Evolutionary conservation across 116 monocot species (phyloP), one percentile per base, ranked within the genome.

Genomic region (Iris pallida): DNA sequence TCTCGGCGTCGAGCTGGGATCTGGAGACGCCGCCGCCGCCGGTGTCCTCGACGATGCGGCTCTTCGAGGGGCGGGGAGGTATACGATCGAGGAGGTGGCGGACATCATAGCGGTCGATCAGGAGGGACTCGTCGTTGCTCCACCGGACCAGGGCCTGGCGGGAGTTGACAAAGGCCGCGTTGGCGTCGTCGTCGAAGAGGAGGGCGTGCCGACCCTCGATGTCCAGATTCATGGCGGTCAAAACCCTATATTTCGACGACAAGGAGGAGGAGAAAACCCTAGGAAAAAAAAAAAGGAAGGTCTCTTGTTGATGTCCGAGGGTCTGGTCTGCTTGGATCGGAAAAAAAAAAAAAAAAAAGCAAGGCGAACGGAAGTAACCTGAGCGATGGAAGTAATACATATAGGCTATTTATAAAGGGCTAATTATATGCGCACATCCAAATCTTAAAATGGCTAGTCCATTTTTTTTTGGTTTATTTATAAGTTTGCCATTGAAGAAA

Each of bases 101-200:
- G 11, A 80, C 95, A 66, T 95, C 95, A 72, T 86, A 86, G 56
- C 95, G 91, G 57, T 95, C 95, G 71, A 95, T 86, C 56, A 91
- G 70, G 45, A 91, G 86, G 7, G 91, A 75, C 4, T 79, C 44
- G 59, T 86, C 80, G 51, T 69, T 79, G 76, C 51, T 81, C 84
- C 88, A 95, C 12, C 84, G 86, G 43, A 95, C 88, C 20, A 95
- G 88, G 4, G 88, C 83, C 8, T 78, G 84, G 20, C 71, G 57
- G 17, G 91, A 86, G 81, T 86, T 85, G 46, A 91, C 88, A 76
- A 91, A 88, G 20, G 79, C 58, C 45, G 88, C 78, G 47, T 71
- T 78, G 8, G 84, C 63, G 62, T 95, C 95, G 80, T 95, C 95
- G 76, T 95, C 91, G 80, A 95, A 95, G 8, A 95, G 74, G 43